Percentiles rank a stretch among this genome's conserved stretches.
phyloP scores from a whole-genome alignment of 345 rosid species.

The Eucalyptus lansdowneana region DNA sequence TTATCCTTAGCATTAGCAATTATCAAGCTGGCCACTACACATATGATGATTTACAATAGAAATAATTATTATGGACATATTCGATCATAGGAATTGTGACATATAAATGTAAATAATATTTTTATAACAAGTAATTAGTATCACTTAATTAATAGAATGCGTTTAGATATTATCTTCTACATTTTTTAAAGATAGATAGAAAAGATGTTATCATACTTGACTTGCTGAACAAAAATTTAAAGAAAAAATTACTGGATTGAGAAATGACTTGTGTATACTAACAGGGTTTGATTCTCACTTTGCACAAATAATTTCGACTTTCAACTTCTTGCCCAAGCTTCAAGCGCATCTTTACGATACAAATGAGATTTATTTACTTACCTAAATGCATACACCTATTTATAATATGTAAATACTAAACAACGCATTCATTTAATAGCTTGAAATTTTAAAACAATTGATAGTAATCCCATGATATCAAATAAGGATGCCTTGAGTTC shows the following conservation, averaged over 20 bases:
- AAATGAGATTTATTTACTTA: not conserved
- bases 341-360: not conserved
- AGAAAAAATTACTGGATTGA: not conserved
- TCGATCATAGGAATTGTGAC: not conserved
- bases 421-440: not conserved
- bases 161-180: not conserved
- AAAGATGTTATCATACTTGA: not conserved
- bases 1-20: not conserved
- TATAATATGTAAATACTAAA: not conserved
- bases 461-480: fast-evolving
- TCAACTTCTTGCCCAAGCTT: not conserved
- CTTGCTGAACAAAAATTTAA: not conserved
- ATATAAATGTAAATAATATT: not conserved
- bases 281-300: not conserved
- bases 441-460: not conserved
- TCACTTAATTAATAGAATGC: not conserved
- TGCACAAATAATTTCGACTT: not conserved
- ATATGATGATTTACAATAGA: not conserved
- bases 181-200: not conserved
- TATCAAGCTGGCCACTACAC: not conserved
- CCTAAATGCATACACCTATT: not conserved
- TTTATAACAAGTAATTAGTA: not conserved
- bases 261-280: not conserved
- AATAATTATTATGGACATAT: not conserved
- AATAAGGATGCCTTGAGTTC: not conserved